Conservation (phyloP, 2,329 filamentous ascomycete genomes). For the Phialocephala subalpina region DNA sequence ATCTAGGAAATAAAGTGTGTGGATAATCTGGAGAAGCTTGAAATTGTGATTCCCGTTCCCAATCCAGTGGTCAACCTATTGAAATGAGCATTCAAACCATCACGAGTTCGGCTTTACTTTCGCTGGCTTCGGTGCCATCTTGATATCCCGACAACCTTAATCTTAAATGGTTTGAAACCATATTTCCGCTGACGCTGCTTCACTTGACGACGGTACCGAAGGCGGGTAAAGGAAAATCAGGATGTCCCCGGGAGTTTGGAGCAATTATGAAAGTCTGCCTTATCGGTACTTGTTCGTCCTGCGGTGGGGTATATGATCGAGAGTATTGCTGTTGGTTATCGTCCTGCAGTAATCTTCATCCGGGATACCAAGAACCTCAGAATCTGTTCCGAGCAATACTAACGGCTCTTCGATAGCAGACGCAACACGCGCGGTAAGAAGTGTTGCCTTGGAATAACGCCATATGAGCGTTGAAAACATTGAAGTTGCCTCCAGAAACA, state of each 20-base stretch:
- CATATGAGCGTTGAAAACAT: not conserved
- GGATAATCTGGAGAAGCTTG: not conserved
- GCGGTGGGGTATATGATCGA: not conserved
- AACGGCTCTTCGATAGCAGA: not conserved
- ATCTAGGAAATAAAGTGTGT: not conserved
- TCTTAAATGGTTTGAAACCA: constrained; percentile 2
- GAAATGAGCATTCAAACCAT: not conserved
- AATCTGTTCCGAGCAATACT: not conserved
- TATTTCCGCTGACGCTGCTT: not conserved
- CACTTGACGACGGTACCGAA: constrained; percentile 5
- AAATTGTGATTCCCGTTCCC: not conserved
- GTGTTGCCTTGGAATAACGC: not conserved
- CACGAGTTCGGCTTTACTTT: not conserved
- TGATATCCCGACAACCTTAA: constrained; percentile 9
- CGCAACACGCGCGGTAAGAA: not conserved
- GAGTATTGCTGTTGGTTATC: not conserved
- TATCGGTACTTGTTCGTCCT: not conserved
- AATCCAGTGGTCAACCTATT: not conserved
- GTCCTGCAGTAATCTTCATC: constrained; percentile 4
- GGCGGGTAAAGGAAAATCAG: not conserved
- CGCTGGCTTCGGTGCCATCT: not conserved
- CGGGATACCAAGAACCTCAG: not conserved
- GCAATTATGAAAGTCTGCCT: not conserved
- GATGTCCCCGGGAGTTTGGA: not conserved
- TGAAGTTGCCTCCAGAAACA: not conserved